Base-by-base conservation (phyloP, 495 filamentous ascomycete genomes). In the Neurospora discreta region DNA sequence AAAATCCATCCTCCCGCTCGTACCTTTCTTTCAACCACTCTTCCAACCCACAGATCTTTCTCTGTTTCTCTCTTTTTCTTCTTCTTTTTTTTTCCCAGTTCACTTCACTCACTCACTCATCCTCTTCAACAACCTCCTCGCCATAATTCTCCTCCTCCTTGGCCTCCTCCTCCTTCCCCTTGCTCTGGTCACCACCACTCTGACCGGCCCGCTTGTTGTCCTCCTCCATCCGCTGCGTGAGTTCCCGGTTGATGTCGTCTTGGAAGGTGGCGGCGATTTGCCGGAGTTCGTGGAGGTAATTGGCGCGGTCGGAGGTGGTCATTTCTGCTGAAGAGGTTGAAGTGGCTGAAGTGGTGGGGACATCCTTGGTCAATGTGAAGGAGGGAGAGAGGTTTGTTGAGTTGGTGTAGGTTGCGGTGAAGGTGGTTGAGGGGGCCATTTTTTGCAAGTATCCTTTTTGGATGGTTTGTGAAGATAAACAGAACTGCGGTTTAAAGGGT, bases 221-320 rank as follows among this genome's bases (percentile, higher is more conserved):
- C 74, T 92, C 90, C 70, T 94, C 93, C 95, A 99, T 99, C 44
- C 89, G 88, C 73, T 83, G 81, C 30, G 95, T 99, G 73, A 99
- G 84, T 77, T 94, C 93, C 39, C 81, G 82, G 82, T 99, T 99
- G 77, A 98, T 84, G 18, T 88, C 84, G 20, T 86, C 88, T 75
- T 98, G 95, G 11, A 94, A 76, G 23, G 82, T 75, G 3, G 83
- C 79, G 5, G 90, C 84, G 1, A 88, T 85, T 11, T 83, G 77
- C n/a, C 91, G 89, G 2, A 98, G 86, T 6, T 84, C 81, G 36
- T 80, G 73, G 39, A 99, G 87, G 78, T 95, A 94, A 3, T 84
- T 79, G 3, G 87, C 88, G 30, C 82, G 80, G 18, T 83, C 78
- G 8, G 86, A 76, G 6, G 82, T 77, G 20, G 80, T 74, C 52